A percentile compares a stretch with the other conserved stretches of the same genome.
Evolutionary conservation across 2,329 filamentous ascomycete genomes (phyloP).

Genomic region (Cordyceps pruinosa): DNA sequence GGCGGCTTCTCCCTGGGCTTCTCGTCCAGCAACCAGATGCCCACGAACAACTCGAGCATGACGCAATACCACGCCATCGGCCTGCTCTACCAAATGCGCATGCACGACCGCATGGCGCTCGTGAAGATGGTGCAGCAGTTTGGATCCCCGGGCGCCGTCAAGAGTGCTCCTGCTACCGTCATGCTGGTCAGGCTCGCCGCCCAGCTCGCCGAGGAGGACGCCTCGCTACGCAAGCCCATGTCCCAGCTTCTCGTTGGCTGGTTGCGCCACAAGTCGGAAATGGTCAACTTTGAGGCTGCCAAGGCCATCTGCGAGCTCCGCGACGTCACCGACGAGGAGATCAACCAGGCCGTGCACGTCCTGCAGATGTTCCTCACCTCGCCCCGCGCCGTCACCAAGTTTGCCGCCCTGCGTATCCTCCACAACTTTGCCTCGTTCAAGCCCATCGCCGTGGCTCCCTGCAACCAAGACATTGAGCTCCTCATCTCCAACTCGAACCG

Average conservation of each 20-base stretch:
- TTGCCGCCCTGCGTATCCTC: slow-evolving; percentile 90
- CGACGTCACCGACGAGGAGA: slow-evolving; percentile 86
- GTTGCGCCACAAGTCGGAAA: slow-evolving; percentile 97
- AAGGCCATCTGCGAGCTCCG: slow-evolving; percentile 96
- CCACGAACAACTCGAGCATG: slow-evolving; percentile 94
- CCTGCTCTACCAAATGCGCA: slow-evolving; percentile 93
- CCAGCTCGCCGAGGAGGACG: slow-evolving; percentile 89
- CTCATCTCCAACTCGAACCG: slow-evolving; percentile 96
- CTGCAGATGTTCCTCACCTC: slow-evolving; percentile 96
- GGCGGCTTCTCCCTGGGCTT: slow-evolving; percentile 89
- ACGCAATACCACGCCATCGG: slow-evolving; percentile 98
- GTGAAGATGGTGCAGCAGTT: slow-evolving; percentile 99
- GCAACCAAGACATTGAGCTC: slow-evolving; percentile 95
- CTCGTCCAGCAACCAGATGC: slow-evolving; percentile 64
- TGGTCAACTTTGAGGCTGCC: slow-evolving; percentile 98
- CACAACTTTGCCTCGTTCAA: slow-evolving; percentile 97
- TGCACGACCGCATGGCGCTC: slow-evolving; percentile 93
- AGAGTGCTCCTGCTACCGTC: slow-evolving; percentile 87
- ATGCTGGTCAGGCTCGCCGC: slow-evolving; percentile 89
- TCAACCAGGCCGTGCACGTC: slow-evolving; percentile 86
- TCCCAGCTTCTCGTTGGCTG: slow-evolving; percentile 93
- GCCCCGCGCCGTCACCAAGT: slow-evolving; percentile 92
- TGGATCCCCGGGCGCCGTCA: slow-evolving; percentile 80
- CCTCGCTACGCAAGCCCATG: slow-evolving; percentile 86
- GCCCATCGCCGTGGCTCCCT: slow-evolving; percentile 81